Conservation (phyloP, 2,329 filamentous ascomycete species). For the Xenosphaeropsis pyriputrescens region DNA sequence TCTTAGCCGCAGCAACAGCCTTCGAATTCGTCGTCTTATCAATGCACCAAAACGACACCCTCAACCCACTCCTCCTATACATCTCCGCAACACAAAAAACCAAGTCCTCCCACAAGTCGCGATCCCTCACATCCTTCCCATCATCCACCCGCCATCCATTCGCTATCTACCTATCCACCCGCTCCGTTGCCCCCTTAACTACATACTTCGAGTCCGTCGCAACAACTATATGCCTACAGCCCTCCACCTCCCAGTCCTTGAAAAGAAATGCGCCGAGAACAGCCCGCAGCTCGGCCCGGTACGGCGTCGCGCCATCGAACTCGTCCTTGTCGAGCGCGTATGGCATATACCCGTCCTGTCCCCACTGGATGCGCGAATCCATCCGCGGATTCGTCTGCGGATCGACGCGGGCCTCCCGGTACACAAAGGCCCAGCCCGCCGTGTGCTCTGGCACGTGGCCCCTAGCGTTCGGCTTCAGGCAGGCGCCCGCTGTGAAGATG, state of each 20-base stretch:
- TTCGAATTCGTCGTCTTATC: too few species aligned
- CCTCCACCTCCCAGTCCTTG: conserved; percentile 27
- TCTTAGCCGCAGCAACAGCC: too few species aligned
- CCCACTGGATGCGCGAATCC: conserved; percentile 1
- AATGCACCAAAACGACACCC: background rate
- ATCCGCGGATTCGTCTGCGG: conserved; percentile 1
- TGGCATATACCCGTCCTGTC: conserved; percentile 6
- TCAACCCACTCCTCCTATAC: background rate
- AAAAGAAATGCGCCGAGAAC: conserved; percentile 32
- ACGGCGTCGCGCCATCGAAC: conserved; percentile 31
- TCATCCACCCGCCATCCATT: conserved; percentile 27
- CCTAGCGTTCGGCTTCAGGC: conserved; percentile 12
- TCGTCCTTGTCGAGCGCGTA: conserved; percentile 27
- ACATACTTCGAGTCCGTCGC: conserved; percentile 39
- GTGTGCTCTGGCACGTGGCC: conserved; percentile 23
- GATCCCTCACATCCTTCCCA: conserved; percentile 27
- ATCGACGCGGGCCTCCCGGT: conserved; percentile 5
- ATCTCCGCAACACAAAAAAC: conserved; percentile 9
- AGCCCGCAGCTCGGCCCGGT: conserved; percentile 39
- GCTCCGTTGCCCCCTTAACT: conserved; percentile 26
- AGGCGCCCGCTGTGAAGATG: conserved; percentile 30
- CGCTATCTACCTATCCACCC: conserved; percentile 25
- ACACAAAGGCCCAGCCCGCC: conserved; percentile 25
- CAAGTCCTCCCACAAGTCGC: conserved; percentile 35
- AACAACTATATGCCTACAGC: conserved; percentile 26